Conservation (phyloP, 2,329 filamentous ascomycete genomes). For the Colletotrichum sublineola region DNA sequence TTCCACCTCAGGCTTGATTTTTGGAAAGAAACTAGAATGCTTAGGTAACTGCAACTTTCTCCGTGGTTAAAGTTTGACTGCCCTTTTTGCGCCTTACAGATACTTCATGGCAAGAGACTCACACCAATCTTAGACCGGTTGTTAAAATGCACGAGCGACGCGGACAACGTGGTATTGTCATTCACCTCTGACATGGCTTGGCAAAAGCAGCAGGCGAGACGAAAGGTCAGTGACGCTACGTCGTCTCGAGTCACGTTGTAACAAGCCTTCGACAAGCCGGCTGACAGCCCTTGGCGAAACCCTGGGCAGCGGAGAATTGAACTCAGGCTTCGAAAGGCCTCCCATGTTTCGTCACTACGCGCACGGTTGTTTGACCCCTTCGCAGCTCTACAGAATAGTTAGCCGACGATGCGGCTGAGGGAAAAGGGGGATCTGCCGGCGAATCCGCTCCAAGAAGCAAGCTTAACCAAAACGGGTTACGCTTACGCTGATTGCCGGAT, state of each 20-base stretch:
- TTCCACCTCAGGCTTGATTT: constrained; percentile 26
- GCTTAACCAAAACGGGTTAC: constrained; percentile 32
- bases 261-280: constrained; percentile 39
- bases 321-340: constrained; percentile 28
- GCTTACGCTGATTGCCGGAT: constrained; percentile 18
- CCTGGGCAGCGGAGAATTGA: constrained; percentile 16
- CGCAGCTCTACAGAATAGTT: constrained; percentile 2
- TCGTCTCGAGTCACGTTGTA: constrained; percentile 31
- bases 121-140: not conserved
- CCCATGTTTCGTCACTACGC: constrained; percentile 32
- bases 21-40: constrained; percentile 23
- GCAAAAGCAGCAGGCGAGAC: constrained; percentile 30
- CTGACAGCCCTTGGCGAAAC: constrained; percentile 39
- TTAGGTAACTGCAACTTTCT: constrained; percentile 25
- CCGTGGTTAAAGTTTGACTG: not conserved
- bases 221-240: constrained; percentile 35
- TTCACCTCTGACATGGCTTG: constrained; percentile 33
- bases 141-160: not conserved
- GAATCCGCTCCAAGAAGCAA: constrained; percentile 31
- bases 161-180: constrained; percentile 26
- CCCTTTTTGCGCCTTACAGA: not conserved
- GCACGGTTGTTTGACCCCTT: constrained; percentile 33
- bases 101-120: not conserved
- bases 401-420: not conserved
- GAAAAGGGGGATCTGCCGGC: constrained; percentile 29